Evolutionary conservation across 2,329 filamentous ascomycete species (phyloP).

Genomic region (Emergomyces orientalis): DNA sequence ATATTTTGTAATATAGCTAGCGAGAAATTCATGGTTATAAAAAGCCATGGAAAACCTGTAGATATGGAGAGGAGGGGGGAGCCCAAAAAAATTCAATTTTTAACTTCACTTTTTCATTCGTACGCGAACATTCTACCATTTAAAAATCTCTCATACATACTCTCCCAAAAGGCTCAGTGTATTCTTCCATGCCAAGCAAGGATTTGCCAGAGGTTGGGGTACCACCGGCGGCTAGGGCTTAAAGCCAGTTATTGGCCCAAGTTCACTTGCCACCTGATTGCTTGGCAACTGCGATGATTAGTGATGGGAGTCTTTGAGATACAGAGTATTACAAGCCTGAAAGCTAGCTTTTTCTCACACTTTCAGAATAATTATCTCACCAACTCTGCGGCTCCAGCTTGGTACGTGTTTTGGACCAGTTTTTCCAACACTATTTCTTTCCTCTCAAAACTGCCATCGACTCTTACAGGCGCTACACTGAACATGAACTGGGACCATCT

Average conservation of each 20-base stretch:
- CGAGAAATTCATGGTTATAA: too few species aligned
- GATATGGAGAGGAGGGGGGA: too few species aligned
- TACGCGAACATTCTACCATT: too few species aligned
- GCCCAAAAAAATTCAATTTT: too few species aligned
- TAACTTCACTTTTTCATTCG: too few species aligned
- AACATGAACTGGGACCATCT: conserved; percentile 12
- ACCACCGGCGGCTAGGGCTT: too few species aligned
- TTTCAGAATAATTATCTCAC: not conserved
- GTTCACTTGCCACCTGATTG: not conserved
- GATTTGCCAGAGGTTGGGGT: too few species aligned
- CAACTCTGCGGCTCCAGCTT: not conserved
- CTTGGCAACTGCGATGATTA: not conserved
- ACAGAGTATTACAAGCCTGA: too few species aligned
- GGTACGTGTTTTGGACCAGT: not conserved
- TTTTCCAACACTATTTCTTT: not conserved
- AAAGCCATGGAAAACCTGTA: too few species aligned
- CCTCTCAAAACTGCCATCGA: not conserved
- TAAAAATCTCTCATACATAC: too few species aligned
- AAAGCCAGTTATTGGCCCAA: too few species aligned
- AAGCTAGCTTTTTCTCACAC: not conserved
- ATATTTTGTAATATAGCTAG: too few species aligned
- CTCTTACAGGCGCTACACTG: not conserved
- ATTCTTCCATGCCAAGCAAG: not conserved
- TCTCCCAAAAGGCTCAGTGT: not conserved
- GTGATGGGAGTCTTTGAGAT: not conserved